These are phyloP conservation scores for Dipteronia sinensis DNA, from an alignment of 345 rosid species.

Conservation along the genomic window DNA sequence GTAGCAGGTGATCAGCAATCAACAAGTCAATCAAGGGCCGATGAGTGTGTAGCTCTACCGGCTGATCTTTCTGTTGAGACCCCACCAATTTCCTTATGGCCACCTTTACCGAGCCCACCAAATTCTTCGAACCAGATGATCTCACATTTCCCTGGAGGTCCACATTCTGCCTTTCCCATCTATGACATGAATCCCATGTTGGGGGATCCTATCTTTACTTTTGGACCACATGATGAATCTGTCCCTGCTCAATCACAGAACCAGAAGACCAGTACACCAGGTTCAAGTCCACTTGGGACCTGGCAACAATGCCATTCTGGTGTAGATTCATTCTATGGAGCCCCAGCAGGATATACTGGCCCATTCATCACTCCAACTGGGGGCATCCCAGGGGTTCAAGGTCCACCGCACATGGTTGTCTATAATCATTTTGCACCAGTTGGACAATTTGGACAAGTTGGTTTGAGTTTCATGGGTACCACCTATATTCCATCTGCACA, in stretches of 20 bases:
- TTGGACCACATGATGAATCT: slow-evolving; percentile 86
- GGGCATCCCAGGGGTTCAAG: slow-evolving; percentile 85
- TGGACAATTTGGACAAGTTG: slow-evolving; percentile 94
- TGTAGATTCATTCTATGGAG: slow-evolving; percentile 91
- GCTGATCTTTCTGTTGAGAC: slow-evolving; percentile 96
- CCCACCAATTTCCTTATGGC: slow-evolving; percentile 85
- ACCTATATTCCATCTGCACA: slow-evolving; percentile 87
- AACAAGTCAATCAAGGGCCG: slow-evolving; percentile 65
- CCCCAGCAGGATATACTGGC: slow-evolving; percentile 83
- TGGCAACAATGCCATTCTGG: slow-evolving; percentile 89
- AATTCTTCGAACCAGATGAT: slow-evolving; percentile 72
- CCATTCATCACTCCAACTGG: slow-evolving; percentile 92
- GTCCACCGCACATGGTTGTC: slow-evolving; percentile 93
- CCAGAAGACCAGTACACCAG: slow-evolving; percentile 67
- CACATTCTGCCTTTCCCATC: slow-evolving; percentile 79
- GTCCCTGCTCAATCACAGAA: slow-evolving; percentile 65
- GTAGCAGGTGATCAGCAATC: slow-evolving; percentile 48
- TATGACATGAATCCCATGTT: slow-evolving; percentile 91
- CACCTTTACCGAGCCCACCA: slow-evolving; percentile 74
- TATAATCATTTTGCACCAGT: slow-evolving; percentile 98
- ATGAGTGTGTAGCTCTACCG: slow-evolving; percentile 93
- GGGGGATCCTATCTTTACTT: slow-evolving; percentile 84
- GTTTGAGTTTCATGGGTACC: slow-evolving; percentile 94
- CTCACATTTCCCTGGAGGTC: slow-evolving; percentile 83
- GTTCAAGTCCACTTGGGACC: slow-evolving; percentile 64